Evolutionary conservation across 139 green algal genomes (phyloP), one percentile per base, ranked within the genome.

Genomic region (Chlamydomonas eustigma): DNA sequence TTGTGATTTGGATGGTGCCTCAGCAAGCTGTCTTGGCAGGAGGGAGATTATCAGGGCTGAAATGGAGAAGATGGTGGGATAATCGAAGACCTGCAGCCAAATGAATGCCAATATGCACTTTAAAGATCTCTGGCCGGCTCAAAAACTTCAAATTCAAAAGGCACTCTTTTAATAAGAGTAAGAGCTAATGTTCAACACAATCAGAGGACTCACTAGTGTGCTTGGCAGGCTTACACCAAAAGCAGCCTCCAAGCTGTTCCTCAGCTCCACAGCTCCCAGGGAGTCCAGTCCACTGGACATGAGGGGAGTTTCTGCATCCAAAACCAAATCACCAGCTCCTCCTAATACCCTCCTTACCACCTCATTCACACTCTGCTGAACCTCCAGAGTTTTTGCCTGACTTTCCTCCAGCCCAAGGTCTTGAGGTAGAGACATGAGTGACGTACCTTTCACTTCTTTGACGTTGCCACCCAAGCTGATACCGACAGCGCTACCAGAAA

Each of bases 271-370:
- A 1, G 83, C 79, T 5, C 77, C 87, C 25, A 93, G 71, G 22
- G 76, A 86, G 77, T 93, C 87, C 50, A 93, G 80, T 1, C 85
- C 88, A 12, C 81, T 79, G 28, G 85, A 83, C 83, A 92, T 88
- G 28, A 93, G 75, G 0, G 83, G 87, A n/a, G n/a, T n/a, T n/a
- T n/a, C n/a, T 12, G 72, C 31, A 24, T 87, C 73, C 28, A 39
- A 12, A 34, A 28, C 65, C 52, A 22, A 6, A 4, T 35, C 52
- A 8, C 85, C 80, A 38, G 34, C 18, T 3, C 34, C 2, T 24
- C 65, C 65, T 34, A 73, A 8, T 34, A 73, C 65, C 18, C 6
- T 4, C 6, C 52, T 25, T 28, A 68, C 12, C 52, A 73, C 65
- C 4, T 4, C 32, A 32, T 50, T 8, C 65, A 73, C 65, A 8